Conservation (phyloP, 2,329 filamentous ascomycete species). For the Fusarium zealandicum region DNA sequence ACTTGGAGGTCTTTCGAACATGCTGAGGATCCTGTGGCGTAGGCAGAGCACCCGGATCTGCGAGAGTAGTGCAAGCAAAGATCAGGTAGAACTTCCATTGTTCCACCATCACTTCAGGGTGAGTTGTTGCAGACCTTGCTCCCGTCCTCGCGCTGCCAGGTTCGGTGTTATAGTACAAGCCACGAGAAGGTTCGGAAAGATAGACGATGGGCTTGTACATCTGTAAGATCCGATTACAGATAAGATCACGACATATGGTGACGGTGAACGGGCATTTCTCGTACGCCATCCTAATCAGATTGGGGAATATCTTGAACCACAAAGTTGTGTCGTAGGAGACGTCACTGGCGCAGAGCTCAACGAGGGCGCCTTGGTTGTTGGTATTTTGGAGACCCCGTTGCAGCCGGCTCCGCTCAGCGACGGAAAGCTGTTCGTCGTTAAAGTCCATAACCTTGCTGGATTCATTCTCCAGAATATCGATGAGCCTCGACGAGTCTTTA, state of each 20-base stretch:
- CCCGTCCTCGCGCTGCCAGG: constrained; percentile 60
- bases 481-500: constrained; percentile 75
- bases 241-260: constrained; percentile 86
- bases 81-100: constrained; percentile 98
- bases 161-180: constrained; percentile 69
- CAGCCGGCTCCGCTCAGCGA: constrained; percentile 90
- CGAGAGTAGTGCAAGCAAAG: constrained; percentile 94
- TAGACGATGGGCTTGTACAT: constrained; percentile 87
- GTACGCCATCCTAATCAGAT: constrained; percentile 87
- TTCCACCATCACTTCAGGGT: constrained; percentile 88
- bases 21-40: constrained; percentile 70
- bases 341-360: constrained; percentile 95
- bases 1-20: constrained; percentile 78
- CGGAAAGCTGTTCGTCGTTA: constrained; percentile 87
- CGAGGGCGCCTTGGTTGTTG: constrained; percentile 82
- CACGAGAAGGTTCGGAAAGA: constrained; percentile 76
- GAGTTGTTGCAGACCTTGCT: constrained; percentile 69
- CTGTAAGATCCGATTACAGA: constrained; percentile 89
- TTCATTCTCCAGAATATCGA: constrained; percentile 90
- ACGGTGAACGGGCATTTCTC: constrained; percentile 92
- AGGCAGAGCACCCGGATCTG: constrained; percentile 73
- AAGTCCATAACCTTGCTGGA: constrained; percentile 89
- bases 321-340: constrained; percentile 92
- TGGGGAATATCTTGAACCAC: constrained; percentile 98
- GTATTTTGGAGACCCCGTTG: constrained; percentile 88